Evolutionary conservation across 1,284 basidiomycete species (phyloP).

Genomic region (Austroboletus novae-zelandiae): DNA sequence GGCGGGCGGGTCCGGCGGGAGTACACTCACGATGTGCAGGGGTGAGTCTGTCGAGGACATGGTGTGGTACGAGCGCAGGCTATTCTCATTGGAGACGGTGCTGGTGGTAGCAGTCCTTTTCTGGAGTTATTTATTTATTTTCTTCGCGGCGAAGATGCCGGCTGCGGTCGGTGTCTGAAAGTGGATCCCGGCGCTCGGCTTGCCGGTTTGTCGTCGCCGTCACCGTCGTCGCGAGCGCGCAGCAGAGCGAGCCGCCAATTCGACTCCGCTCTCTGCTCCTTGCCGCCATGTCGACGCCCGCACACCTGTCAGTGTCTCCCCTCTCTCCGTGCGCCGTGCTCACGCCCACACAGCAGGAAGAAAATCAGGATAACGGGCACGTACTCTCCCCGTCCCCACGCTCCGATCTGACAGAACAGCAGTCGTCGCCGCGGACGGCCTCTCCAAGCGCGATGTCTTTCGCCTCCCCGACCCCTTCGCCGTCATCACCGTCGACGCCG

Average conservation of each 20-base stretch:
- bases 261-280: background rate
- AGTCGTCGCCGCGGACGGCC: slow-evolving; percentile 89
- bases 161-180: slow-evolving; percentile 32
- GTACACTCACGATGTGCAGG: slow-evolving; percentile 27
- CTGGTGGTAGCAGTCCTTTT: no score
- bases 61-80: background rate
- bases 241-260: slow-evolving; percentile 1
- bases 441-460: slow-evolving; percentile 89
- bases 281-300: slow-evolving; percentile 24
- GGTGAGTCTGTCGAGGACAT: slow-evolving; percentile 29
- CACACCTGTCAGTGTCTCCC: slow-evolving; percentile 27
- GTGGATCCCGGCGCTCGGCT: slow-evolving; percentile 10
- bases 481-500: slow-evolving; percentile 91
- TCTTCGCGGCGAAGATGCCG: background rate
- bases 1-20: background rate
- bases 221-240: slow-evolving; percentile 19
- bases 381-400: slow-evolving; percentile 15
- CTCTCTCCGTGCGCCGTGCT: slow-evolving; percentile 2
- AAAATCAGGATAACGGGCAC: slow-evolving; percentile 61
- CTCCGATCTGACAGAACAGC: background rate
- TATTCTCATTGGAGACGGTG: slow-evolving; percentile 10
- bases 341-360: slow-evolving; percentile 42
- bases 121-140: background rate
- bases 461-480: slow-evolving; percentile 93
- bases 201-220: slow-evolving; percentile 1